Base-by-base conservation (phyloP, 495 filamentous ascomycete genomes). In the Astrothelium macrocarpum region DNA sequence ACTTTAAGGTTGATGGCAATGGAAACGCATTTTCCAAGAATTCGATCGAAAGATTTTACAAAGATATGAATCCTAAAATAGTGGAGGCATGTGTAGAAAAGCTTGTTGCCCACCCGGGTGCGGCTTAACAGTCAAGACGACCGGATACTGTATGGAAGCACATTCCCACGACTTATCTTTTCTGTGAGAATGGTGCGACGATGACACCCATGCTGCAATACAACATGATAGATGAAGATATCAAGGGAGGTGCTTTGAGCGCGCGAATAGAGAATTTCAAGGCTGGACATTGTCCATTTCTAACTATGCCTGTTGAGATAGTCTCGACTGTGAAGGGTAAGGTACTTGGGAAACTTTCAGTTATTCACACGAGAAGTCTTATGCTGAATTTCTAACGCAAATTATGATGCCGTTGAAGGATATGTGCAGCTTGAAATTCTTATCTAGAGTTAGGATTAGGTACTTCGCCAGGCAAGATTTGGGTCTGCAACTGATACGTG, bases 131-230 rank as follows among this genome's bases (percentile, higher is more conserved):
- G 3, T 5, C 43, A 3, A 49, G n/a, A 18, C 3, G 9, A 14
- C 3, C 10, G 43, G n/a, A 49, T 20, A 49, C 43, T 3, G 78
- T 74, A 0, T 84, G 80, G 68, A 77, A 71, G 53, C 61, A 78
- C 53, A 68, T 81, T 12, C 78, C 79, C 0, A 71, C 70, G 14
- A 79, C 79, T 0, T 84, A 81, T 61, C 60, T 84, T 1, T 62
- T 82, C 11, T 82, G 79, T 62, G 73, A 78, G 16, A 64, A 73
- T 11, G 80, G 83, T 66, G 31, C 65, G 18, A 71, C 75, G 14
- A 73, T 80, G 63, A 69, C 70, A 0, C 31, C 72, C 1, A 32
- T 63, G 16, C 64, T 65, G 2, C 80, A 83, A 70, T 75, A 72
- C 62, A 68, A 69, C 59, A 72, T 75, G 63, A 62, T 77, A 5